These are phyloP conservation scores for Amylostereum areolatum DNA, from an alignment of 1,284 basidiomycete species.

Conservation along the genomic window DNA sequence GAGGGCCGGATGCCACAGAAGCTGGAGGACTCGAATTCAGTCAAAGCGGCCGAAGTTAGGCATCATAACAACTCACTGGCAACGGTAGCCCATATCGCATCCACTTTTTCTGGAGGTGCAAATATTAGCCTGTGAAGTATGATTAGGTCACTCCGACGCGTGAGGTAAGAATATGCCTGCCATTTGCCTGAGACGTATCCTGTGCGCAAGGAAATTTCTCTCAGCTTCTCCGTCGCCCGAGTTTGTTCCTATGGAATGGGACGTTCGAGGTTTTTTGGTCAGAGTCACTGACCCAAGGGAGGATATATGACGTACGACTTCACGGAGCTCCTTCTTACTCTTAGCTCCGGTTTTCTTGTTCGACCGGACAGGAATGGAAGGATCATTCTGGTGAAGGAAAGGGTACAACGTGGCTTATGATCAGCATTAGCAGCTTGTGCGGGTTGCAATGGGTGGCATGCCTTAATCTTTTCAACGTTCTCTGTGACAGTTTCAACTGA, in stretches of 20 bases:
- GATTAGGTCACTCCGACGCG: neutral
- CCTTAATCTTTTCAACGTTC: constrained; percentile 56
- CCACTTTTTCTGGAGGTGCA: constrained; percentile 51
- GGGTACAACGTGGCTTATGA: neutral
- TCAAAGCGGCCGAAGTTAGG: constrained; percentile 1
- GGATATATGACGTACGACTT: constrained; percentile 39
- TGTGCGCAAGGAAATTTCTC: constrained; percentile 48
- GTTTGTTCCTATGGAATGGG: constrained; percentile 41
- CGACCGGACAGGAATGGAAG: constrained; percentile 54
- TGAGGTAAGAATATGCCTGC: constrained; percentile 24
- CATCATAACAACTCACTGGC: constrained; percentile 34
- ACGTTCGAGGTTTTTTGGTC: neutral
- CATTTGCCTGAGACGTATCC: constrained; percentile 61
- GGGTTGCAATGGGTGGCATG: constrained; percentile 15
- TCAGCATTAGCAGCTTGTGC: neutral
- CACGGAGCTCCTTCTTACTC: constrained; percentile 69
- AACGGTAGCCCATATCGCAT: constrained; percentile 52
- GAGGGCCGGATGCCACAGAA: constrained; percentile 56
- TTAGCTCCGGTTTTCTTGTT: constrained; percentile 66
- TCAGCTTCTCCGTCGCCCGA: constrained; percentile 49
- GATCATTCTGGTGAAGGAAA: constrained; percentile 42
- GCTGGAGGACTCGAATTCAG: constrained; percentile 25
- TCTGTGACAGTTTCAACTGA: constrained; percentile 53
- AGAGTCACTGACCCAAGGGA: neutral
- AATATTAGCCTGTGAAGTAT: constrained; percentile 50